Percentiles rank a stretch among this genome's conserved stretches.
Evolutionary conservation across 495 filamentous ascomycete species (phyloP).

Genomic region (Haplographium delicatum): DNA sequence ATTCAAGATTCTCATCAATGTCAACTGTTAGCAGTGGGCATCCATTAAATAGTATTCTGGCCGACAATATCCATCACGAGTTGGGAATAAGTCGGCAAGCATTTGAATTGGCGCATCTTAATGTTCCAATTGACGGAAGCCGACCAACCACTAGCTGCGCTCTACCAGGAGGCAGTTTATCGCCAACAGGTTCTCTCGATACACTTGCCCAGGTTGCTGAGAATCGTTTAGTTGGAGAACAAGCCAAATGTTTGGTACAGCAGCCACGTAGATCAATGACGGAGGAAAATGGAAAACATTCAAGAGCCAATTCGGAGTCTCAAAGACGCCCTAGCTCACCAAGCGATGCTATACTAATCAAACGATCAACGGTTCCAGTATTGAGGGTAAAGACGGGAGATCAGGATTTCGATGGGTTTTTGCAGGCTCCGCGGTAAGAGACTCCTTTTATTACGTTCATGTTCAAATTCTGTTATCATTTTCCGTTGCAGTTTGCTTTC

Average conservation of each 20-base stretch:
- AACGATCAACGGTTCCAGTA: constrained; percentile 14
- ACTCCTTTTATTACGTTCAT: neutral
- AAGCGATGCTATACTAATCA: constrained; percentile 26
- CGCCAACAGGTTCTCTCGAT: constrained; percentile 16
- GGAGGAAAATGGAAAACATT: neutral
- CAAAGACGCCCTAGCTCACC: constrained; percentile 21
- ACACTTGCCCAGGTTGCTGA: constrained; percentile 18
- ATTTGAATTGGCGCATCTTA: neutral
- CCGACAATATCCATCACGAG: neutral
- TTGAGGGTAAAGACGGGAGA: constrained; percentile 15
- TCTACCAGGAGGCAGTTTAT: constrained; percentile 10
- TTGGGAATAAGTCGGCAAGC: neutral
- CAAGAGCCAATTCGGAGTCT: neutral
- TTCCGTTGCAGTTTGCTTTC: no score
- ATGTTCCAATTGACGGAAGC: neutral
- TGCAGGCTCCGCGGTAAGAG: constrained; percentile 5
- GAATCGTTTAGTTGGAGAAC: constrained; percentile 1
- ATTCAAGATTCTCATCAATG: constrained; percentile 25
- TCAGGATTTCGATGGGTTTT: constrained; percentile 5
- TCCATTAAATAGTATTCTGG: constrained; percentile 4
- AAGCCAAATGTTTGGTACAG: no score
- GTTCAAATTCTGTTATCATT: no score
- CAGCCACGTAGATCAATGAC: neutral
- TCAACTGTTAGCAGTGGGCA: constrained; percentile 21
- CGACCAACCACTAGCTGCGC: constrained; percentile 1